Conservation (phyloP, 495 filamentous ascomycete genomes). For the Saxophila tyrrhenica region DNA sequence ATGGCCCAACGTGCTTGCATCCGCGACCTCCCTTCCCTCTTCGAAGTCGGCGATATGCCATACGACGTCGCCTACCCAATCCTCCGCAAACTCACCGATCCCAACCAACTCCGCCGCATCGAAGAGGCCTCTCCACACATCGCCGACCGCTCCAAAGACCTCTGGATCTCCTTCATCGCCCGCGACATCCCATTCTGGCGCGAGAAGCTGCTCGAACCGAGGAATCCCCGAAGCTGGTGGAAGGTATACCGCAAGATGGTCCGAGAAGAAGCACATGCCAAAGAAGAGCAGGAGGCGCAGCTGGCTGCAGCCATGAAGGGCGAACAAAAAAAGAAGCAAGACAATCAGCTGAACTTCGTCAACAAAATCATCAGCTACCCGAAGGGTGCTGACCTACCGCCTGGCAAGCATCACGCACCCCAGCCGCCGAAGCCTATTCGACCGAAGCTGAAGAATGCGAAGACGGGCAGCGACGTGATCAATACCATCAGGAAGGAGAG, state of each 20-base stretch:
- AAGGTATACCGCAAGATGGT: slow-evolving; percentile 42
- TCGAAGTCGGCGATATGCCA: slow-evolving; percentile 53
- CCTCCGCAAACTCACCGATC: slow-evolving; percentile 51
- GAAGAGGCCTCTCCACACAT: slow-evolving; percentile 60
- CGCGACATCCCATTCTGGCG: slow-evolving; percentile 55
- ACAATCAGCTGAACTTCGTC: slow-evolving; percentile 6
- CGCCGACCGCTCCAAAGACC: slow-evolving; percentile 43
- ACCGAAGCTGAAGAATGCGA: slow-evolving; percentile 11
- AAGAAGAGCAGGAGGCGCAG: slow-evolving; percentile 17
- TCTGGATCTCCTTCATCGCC: slow-evolving; percentile 59
- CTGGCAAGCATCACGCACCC: background rate
- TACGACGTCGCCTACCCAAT: slow-evolving; percentile 50
- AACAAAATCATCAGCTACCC: slow-evolving; percentile 4
- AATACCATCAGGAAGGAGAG: slow-evolving; percentile 5
- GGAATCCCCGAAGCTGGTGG: slow-evolving; percentile 49
- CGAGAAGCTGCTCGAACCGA: slow-evolving; percentile 43
- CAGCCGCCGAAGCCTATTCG: background rate
- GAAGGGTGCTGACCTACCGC: background rate
- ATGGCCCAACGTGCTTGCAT: slow-evolving; percentile 18
- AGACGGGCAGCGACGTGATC: slow-evolving; percentile 7
- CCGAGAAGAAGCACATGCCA: slow-evolving; percentile 9
- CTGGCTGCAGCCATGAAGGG: slow-evolving; percentile 17
- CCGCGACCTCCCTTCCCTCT: slow-evolving; percentile 29
- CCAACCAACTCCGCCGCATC: slow-evolving; percentile 50
- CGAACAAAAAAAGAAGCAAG: slow-evolving; percentile 13